These are phyloP conservation scores for Camelina laxa DNA, from an alignment of 345 rosid genomes.

Conservation along the genomic window DNA sequence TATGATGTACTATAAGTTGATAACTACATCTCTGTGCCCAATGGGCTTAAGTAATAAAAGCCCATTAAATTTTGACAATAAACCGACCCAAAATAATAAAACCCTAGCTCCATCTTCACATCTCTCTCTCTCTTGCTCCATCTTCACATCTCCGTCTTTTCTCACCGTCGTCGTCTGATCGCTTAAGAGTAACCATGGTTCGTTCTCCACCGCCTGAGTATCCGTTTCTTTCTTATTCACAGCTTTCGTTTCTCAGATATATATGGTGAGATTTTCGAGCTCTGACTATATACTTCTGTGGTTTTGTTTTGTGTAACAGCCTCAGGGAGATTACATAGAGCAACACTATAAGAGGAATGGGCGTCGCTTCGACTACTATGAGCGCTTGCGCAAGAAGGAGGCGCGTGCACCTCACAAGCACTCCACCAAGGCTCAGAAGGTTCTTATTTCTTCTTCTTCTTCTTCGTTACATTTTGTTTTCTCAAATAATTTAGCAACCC, in stretches of 20 bases:
- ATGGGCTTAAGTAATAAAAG: too few species aligned
- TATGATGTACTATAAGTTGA: too few species aligned
- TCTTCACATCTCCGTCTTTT: neutral
- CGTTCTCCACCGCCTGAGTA: conserved; percentile 32
- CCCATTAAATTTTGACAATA: neutral
- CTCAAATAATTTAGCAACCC: neutral
- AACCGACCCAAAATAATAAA: conserved; percentile 10
- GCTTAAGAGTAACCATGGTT: conserved; percentile 38
- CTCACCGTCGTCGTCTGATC: conserved; percentile 8
- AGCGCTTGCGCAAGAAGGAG: conserved; percentile 89
- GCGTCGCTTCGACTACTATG: conserved; percentile 74
- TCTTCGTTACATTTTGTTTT: neutral
- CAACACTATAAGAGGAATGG: conserved; percentile 84
- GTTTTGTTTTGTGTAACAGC: conserved; percentile 48
- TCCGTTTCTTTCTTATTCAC: neutral
- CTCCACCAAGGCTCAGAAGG: conserved; percentile 74
- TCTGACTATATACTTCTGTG: conserved; percentile 11
- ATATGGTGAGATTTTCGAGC: neutral
- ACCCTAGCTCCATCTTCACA: conserved; percentile 28
- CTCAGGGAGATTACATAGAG: conserved; percentile 96
- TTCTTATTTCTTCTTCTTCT: conserved; percentile 18
- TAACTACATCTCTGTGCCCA: too few species aligned
- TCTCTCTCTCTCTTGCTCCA: neutral
- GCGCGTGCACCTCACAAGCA: conserved; percentile 87
- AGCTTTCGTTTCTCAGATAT: neutral